A percentile compares a stretch with the other conserved stretches of the same genome.
Evolutionary conservation across 768 basidiomycete genomes (phyloP).

Genomic region (Epithele typhae): DNA sequence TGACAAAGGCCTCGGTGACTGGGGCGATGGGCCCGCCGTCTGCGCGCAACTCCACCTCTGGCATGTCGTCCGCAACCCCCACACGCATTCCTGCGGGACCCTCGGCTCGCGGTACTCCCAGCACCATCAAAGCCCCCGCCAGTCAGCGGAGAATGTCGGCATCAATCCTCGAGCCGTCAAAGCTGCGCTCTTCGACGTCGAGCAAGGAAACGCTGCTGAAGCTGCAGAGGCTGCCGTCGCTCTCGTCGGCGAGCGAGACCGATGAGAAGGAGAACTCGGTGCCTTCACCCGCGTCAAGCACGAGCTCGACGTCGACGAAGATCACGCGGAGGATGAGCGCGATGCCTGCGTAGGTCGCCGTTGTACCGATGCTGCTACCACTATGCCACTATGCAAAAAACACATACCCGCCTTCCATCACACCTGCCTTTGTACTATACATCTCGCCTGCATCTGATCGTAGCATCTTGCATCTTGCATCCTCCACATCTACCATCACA

Average conservation of each 20-base stretch:
- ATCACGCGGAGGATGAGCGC: slow-evolving; percentile 20
- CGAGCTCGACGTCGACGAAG: slow-evolving; percentile 7
- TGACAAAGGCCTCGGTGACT: slow-evolving; percentile 16
- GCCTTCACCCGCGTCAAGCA: slow-evolving; percentile 15
- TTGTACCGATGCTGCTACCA: no score
- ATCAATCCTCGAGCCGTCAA: slow-evolving; percentile 29
- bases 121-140: slow-evolving; percentile 14
- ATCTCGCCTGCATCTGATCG: slow-evolving; percentile 6
- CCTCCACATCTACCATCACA: slow-evolving; percentile 4
- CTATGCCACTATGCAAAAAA: no score
- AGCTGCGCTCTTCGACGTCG: slow-evolving; percentile 28
- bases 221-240: slow-evolving; percentile 23
- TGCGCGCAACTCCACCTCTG: slow-evolving; percentile 2
- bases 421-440: no score
- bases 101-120: slow-evolving; percentile 13
- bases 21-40: slow-evolving; percentile 54
- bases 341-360: slow-evolving; percentile 11
- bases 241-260: slow-evolving; percentile 37
- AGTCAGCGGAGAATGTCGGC: slow-evolving; percentile 16
- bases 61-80: slow-evolving; percentile 14
- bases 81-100: slow-evolving; percentile 19
- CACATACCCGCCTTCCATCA: no score
- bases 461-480: slow-evolving; percentile 11
- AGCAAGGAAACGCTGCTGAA: slow-evolving; percentile 24
- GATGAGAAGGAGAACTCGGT: slow-evolving; percentile 48